A percentile compares a stretch with the other conserved stretches of the same genome.
These are phyloP conservation scores for Solanum lignicaule DNA, from an alignment of 257 asterid species.

Conservation along the genomic window DNA sequence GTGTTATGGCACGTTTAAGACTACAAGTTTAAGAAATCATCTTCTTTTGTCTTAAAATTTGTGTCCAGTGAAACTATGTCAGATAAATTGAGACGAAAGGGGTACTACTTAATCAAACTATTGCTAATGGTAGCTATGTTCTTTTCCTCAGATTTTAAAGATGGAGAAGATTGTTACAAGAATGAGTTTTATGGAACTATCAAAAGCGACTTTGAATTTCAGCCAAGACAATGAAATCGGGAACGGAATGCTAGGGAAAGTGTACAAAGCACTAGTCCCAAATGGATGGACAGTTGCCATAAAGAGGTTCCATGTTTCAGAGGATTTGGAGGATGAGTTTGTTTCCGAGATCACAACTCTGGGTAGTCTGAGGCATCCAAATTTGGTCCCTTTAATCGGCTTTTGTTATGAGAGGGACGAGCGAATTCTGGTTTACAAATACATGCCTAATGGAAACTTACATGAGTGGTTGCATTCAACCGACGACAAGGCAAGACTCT, in stretches of 20 bases:
- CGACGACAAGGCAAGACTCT: neutral
- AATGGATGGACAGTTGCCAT: neutral
- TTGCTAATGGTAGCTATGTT: neutral
- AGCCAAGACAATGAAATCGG: neutral
- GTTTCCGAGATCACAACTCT: neutral
- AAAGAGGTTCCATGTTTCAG: neutral
- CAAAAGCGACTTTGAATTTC: neutral
- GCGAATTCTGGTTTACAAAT: neutral
- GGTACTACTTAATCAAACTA: no score
- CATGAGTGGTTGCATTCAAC: neutral
- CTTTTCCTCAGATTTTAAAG: neutral
- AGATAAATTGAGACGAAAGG: neutral
- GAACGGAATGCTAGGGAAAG: neutral
- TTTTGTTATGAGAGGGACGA: neutral
- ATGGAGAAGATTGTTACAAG: neutral
- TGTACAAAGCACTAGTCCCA: neutral
- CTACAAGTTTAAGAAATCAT: accelerated
- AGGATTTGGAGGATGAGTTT: neutral
- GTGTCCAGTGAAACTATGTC: neutral
- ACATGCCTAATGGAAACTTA: neutral
- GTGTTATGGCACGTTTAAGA: neutral
- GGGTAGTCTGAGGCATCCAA: neutral
- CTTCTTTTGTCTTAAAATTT: neutral
- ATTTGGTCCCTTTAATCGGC: neutral
- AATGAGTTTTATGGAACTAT: neutral